phyloP scores from a whole-genome alignment of 495 filamentous ascomycete species.

The Aspergillus mulundensis region DNA sequence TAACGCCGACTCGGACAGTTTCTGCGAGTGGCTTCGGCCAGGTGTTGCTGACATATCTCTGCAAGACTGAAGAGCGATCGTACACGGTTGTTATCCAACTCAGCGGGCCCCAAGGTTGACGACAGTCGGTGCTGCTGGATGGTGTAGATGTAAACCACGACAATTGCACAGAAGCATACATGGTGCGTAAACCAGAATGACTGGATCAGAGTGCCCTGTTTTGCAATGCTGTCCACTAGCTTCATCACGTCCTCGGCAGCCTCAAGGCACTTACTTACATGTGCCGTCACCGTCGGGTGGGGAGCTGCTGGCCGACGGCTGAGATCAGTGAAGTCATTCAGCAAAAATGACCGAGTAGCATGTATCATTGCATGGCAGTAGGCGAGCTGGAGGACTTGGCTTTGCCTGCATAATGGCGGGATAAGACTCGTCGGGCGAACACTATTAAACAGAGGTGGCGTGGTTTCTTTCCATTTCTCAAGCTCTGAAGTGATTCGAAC shows the following conservation, averaged over 20 bases:
- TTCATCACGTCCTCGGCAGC: constrained; percentile 42
- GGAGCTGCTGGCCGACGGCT: constrained; percentile 32
- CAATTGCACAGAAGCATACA: constrained; percentile 51
- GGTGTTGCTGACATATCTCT: constrained; percentile 43
- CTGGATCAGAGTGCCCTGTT: constrained; percentile 35
- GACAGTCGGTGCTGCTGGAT: constrained; percentile 47
- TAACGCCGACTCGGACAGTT: constrained; percentile 52
- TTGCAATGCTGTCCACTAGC: constrained; percentile 34
- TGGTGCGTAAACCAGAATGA: constrained; percentile 54
- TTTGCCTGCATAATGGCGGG: constrained; percentile 50
- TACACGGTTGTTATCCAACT: constrained; percentile 24
- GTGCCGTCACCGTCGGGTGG: constrained; percentile 27
- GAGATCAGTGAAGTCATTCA: constrained; percentile 48
- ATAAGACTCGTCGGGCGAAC: constrained; percentile 46
- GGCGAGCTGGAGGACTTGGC: constrained; percentile 49
- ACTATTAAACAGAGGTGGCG: constrained; percentile 44
- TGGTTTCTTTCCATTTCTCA: constrained; percentile 36
- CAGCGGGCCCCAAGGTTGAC: constrained; percentile 21
- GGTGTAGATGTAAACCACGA: constrained; percentile 51
- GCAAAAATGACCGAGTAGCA: constrained; percentile 52
- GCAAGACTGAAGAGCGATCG: constrained; percentile 37
- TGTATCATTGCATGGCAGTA: constrained; percentile 54
- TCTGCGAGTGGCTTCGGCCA: constrained; percentile 45
- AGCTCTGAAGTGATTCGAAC: constrained; percentile 34
- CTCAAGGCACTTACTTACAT: constrained; percentile 41